Evolutionary conservation across 2,329 filamentous ascomycete genomes (phyloP), one percentile per base, ranked within the genome.

Genomic region (Talaromyces sp.): DNA sequence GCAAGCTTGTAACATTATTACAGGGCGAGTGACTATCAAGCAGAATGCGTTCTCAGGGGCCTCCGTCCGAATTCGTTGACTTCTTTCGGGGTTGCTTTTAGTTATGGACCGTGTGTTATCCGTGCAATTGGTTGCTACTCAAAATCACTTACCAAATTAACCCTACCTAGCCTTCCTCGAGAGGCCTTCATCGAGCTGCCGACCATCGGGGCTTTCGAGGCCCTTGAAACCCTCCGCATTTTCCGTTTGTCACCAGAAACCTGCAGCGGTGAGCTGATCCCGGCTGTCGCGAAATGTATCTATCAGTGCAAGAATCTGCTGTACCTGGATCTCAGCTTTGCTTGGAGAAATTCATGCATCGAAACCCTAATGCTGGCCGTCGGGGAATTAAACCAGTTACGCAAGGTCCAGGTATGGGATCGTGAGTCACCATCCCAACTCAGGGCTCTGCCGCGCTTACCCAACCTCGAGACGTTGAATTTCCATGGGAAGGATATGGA

Each of bases 31-130:
- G 88, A 90, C 63, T 73, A 80, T 31, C 78, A 84, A 47, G 77
- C 89, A 56, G 82, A 86, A 0, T 75, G 76, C 2, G 89, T 90
- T 67, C 78, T 91, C 54, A 75, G 75, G 28, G 77, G 79, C 1
- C 78, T 91, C 56, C 79, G 75, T 18, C 78, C 81, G 2, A 82
- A 89, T 64, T 85, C 81, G 1, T 73, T 91, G 83, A 68, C 76
- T 79, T 47, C 12, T n/a, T n/a, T 7, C n/a, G 36, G 5, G 36
- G 14, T n/a, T 23, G 23, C 23, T 23, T 23, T 85, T 85, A 65
- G 75, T 79, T 2, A 78, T 89, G 83, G 82, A 0, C 73, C 77
- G 3, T 76, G 83, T 51, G 84, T 86, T 0, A 82, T 89, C 54
- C 70, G 78, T 30, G 81, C 82, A 3, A 67, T 88, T 5, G 81